phyloP scores from a whole-genome alignment of 441 rosid genomes.

The Aleurites moluccanus region DNA sequence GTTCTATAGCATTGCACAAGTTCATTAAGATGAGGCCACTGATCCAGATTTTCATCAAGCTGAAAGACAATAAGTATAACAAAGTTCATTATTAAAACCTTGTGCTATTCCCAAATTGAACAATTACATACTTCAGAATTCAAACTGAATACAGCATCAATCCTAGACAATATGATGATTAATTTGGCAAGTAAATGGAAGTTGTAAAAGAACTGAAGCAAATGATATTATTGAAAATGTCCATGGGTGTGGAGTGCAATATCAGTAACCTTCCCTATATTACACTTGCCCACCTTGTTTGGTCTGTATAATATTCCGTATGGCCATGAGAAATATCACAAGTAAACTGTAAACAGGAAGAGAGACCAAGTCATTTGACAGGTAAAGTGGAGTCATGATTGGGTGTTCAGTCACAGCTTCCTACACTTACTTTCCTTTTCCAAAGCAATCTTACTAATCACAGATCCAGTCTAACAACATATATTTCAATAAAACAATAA shows the following conservation, averaged over 20 bases:
- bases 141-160: not conserved
- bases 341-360: not conserved
- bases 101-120: not conserved
- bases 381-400: not conserved
- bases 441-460: not conserved
- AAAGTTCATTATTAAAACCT: not conserved
- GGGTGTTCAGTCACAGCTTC: not conserved
- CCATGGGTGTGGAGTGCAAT: too few species aligned
- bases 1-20: conserved; percentile 81
- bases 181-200: not conserved
- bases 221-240: not conserved
- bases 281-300: not conserved
- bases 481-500: not conserved
- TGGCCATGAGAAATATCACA: not conserved
- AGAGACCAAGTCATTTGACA: not conserved
- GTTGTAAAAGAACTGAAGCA: not conserved
- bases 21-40: conserved; percentile 97
- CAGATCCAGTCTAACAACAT: not conserved
- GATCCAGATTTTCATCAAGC: conserved; percentile 92
- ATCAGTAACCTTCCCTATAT: not conserved
- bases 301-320: not conserved
- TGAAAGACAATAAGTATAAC: conserved; percentile 24
- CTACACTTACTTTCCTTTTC: not conserved
- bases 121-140: not conserved
- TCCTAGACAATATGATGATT: not conserved